These are phyloP conservation scores for Syzygium oleosum DNA, from an alignment of 345 rosid genomes.

Conservation along the genomic window DNA sequence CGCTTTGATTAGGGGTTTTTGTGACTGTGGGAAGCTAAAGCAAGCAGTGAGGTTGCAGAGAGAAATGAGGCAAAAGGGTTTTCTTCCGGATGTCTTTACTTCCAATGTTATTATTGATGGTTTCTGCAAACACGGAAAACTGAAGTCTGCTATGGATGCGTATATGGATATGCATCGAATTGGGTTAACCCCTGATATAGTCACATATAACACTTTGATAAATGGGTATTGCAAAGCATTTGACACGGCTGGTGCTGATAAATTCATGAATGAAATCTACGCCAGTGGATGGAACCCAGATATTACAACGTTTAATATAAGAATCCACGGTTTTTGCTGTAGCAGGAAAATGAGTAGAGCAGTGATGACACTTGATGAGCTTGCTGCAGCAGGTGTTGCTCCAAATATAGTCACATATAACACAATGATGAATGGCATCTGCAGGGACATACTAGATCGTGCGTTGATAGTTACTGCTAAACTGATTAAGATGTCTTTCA, in stretches of 20 bases:
- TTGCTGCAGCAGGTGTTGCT: constrained; percentile 43
- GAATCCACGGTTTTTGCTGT: constrained; percentile 42
- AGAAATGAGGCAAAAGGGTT: constrained; percentile 53
- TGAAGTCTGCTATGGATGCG: constrained; percentile 41
- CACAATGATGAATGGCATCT: constrained; percentile 46
- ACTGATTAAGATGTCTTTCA: constrained; percentile 65
- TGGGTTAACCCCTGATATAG: constrained; percentile 54
- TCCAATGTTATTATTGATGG: constrained; percentile 53
- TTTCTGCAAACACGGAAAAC: constrained; percentile 43
- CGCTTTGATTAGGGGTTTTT: constrained; percentile 54
- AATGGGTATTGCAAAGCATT: constrained; percentile 44
- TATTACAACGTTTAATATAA: constrained; percentile 50
- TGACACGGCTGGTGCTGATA: constrained; percentile 41
- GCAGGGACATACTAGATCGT: constrained; percentile 44
- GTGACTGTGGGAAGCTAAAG: constrained; percentile 35
- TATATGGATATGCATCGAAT: constrained; percentile 30
- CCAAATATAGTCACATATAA: constrained; percentile 69
- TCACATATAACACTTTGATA: constrained; percentile 68
- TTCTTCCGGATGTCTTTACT: constrained; percentile 53
- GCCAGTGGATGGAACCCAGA: constrained; percentile 52
- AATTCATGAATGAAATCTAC: constrained; percentile 33
- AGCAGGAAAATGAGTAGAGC: constrained; percentile 39
- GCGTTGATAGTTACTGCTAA: constrained; percentile 59
- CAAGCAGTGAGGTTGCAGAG: constrained; percentile 48
- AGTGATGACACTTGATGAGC: constrained; percentile 41